Base-by-base conservation (phyloP, 345 rosid genomes). In the Xanthoceras sorbifolium region DNA sequence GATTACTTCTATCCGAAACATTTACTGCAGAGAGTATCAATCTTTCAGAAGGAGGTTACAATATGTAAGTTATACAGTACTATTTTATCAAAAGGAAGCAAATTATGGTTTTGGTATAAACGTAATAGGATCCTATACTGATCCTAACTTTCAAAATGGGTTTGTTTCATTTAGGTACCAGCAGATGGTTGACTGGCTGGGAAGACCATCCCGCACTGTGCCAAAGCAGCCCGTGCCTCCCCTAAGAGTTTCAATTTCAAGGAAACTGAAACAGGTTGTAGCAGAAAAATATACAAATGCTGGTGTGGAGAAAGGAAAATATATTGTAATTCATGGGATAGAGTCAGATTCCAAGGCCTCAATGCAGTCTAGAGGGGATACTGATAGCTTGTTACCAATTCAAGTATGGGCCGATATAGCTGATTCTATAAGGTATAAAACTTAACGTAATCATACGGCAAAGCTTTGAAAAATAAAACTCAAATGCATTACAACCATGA, bases 321-420 rank as follows among this genome's bases (percentile, higher is more conserved):
- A 87, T 81, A 69, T 93, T 62, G 97, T 93, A 79, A 87, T 95
- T 81, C 97, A 95, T 80, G 98, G 99, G 67, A 89, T 93, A 80
- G 92, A 92, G 80, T 93, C 97, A n/a, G 98, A 87, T 84, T 95
- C 99, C 15, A 87, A 92, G 86, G 98, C 99, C 48, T 93, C 97
- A 38, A 93, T 92, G 99, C 97, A 90, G 77, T 91, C 94, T 26
- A 83, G 84, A 76, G 98, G 99, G 40, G 98, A 93, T 73, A 61
- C 82, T 32, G 97, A 95, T 77, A 89, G 97, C 88, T 89, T 93
- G 84, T 86, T 95, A 77, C 90, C 93, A 32, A 76, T 93, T 52
- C 18, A 77, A n/a, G 71, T 82, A 55, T 95, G 99, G 98, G 95
- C 90, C 28, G 79, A 87, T 74, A 87, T 93, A 72, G 77, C 86